Evolutionary conservation across 768 basidiomycete species (phyloP).

Genomic region (Neoboletus subvelutipes): DNA sequence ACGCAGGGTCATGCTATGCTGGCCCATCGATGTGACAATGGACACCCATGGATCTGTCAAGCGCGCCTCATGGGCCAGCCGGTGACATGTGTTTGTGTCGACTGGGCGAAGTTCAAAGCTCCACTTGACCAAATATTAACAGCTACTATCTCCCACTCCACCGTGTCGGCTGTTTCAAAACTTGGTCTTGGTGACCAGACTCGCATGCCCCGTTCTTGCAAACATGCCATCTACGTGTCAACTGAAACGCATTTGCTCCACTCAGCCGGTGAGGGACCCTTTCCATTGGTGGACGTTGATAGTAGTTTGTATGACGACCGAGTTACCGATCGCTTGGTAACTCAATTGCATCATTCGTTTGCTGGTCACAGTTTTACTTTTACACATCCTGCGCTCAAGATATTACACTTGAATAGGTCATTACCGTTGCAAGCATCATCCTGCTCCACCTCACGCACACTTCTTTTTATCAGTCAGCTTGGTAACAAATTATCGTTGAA

Average conservation of each 20-base stretch:
- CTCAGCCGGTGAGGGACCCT: slow-evolving; percentile 9
- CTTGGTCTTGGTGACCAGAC: neutral
- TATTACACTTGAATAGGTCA: neutral
- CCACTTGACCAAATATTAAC: slow-evolving; percentile 13
- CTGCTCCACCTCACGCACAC: neutral
- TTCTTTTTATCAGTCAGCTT: neutral
- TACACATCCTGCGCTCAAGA: neutral
- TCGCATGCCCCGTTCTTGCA: no score
- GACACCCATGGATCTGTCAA: neutral
- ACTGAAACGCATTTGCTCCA: slow-evolving; percentile 27
- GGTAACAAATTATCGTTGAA: neutral
- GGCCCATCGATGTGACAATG: neutral
- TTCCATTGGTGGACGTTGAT: slow-evolving; percentile 11
- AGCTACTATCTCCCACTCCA: neutral
- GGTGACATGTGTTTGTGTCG: neutral
- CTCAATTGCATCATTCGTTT: neutral
- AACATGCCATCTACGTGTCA: slow-evolving; percentile 3
- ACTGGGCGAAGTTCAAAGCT: slow-evolving; percentile 2
- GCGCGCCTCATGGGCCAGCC: slow-evolving; percentile 1
- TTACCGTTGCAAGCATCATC: neutral
- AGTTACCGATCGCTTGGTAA: neutral
- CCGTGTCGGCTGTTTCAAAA: neutral
- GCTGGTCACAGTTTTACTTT: neutral
- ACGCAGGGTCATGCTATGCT: neutral
- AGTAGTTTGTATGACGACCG: neutral